Evolutionary conservation across 192 early-diverging fungal genomes (phyloP), one percentile per base, ranked within the genome.

Genomic region (Obelidium mucronatum): DNA sequence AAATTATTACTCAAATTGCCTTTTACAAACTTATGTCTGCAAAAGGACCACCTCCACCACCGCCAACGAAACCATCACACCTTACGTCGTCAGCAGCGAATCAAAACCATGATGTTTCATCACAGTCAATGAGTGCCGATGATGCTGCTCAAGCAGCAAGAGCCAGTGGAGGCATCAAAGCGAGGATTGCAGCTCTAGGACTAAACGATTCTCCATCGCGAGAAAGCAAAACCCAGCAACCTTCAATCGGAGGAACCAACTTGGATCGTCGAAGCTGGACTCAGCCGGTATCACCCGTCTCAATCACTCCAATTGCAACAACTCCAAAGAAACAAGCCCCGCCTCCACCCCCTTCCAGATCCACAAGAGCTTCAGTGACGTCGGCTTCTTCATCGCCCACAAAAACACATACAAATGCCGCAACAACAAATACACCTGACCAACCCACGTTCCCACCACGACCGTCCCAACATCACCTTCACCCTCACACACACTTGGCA

Each of bases 291-390:
- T 22, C 56, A 13, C 56, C 24, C 24, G 31, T 59, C 13, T 59
- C 24, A 24, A 52, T 52, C 13, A n/a, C 13, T 52, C 51, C 51
- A 52, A 52, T 52, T 15, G 36, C 37, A 40, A 30, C 22, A 60
- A 5, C 31, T 13, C 34, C 17, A 35, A 31, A 51, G 51, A 42
- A 52, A 6, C 22, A 42, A 35, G 42, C 67, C 1, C 67, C 67
- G 24, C 67, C 67, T 28, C 67, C 67, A 53, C 67, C 67, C 26
- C 67, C 67, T 6, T 30, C 67, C 22, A 17, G 34, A 19, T 39
- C 17, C 15, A 15, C 59, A 13, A 61, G 22, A 31, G 13, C 30
- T 30, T 13, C 19, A 60, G n/a, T n/a, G 51, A 36, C 11, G 37
- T 42, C 40, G 1, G 28, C 11, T 30, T 30, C 37, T 30, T 15